Base-by-base conservation (phyloP, 345 rosid genomes). In the Rhodamnia argentea region DNA sequence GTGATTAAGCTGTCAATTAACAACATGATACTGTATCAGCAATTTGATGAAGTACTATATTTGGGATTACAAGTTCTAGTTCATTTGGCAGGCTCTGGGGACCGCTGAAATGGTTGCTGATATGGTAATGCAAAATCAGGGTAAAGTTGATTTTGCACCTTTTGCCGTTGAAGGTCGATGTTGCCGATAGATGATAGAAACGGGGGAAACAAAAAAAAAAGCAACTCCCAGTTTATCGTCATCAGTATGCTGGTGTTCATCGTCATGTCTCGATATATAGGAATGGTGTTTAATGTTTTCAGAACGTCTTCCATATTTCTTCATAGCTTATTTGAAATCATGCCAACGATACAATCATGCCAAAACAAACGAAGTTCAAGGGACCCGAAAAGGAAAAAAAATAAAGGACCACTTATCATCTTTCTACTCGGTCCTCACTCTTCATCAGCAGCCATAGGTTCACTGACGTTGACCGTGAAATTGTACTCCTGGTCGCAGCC, bases 401-500 rank as follows among this genome's bases (percentile, higher is more conserved):
- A 70, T 18, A 37, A 10, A 4, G 78, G 24, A 32, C 13, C 24
- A 4, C 24, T 32, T 13, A 70, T 70, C 7, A 18, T 70, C 47
- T 70, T 56, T 70, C 78, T 70, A 70, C 42, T 37, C 20, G 24
- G 78, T 9, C 56, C 0, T 29, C 84, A 40, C 47, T 84, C 91
- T 51, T 88, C 90, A 84, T 86, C 92, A 55, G 83, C 87, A 64
- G 59, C 92, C 42, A 89, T 83, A 2, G 92, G 86, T 32, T 90
- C 97, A 82, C 88, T 90, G 51, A 94, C 93, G 86, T 93, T 91
- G n/a, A 97, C 91, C 13, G 85, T 59, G 90, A 97, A 96, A 78
- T 84, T 85, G 58, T 95, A 95, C 88, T 97, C 99, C 89, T 94
- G 99, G 86, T 94, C 98, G 76, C 98, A 94, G 3, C 99, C 99